Evolutionary conservation across 352 stramenopile species (phyloP), one percentile per base, ranked within the genome.

Genomic region (Phytophthora brassicae): DNA sequence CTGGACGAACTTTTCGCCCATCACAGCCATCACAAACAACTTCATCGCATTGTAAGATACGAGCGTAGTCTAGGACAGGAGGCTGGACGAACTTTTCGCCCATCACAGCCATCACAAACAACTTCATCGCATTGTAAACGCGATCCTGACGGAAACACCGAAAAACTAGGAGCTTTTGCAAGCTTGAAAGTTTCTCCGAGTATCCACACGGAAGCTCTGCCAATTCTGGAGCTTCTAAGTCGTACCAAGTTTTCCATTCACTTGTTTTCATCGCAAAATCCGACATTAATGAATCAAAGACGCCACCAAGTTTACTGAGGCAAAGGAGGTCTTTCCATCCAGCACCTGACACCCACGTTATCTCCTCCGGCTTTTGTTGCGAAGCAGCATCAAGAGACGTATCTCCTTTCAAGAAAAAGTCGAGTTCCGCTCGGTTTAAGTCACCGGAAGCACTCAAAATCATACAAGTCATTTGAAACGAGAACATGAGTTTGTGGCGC

Each of bases 401-500:
- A 48, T 98, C 92, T 22, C 95, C 95, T 64, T 98, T 98, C 26
- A 98, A 76, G 70, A 98, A 98, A 52, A 98, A 98, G 62, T 98
- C 94, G 16, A 98, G 83, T 56, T 98, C 87, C 0, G 69, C 60
- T 1, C 88, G 84, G 35, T 97, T 86, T 16, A 98, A 73, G 6
- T 90, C 77, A 14, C 80, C 79, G 0, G 93, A 80, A 12, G 88
- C 89, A 36, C 84, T 78, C 68, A 98, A 80, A 64, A 98, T 97
- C 94, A 98, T 98, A 66, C 89, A 97, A 13, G 94, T 97, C 86
- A 98, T 97, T 69, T 98, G 92, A 69, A 98, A 97, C 29, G 88
- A 94, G 66, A 98, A 98, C 90, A 98, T 98, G 60, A 98, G 84
- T 72, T 98, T 98, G 75, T 98, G 95, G n/a, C 91, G 84, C 80